phyloP scores from a whole-genome alignment of 495 filamentous ascomycete genomes.

The Cercophora newfieldiana region DNA sequence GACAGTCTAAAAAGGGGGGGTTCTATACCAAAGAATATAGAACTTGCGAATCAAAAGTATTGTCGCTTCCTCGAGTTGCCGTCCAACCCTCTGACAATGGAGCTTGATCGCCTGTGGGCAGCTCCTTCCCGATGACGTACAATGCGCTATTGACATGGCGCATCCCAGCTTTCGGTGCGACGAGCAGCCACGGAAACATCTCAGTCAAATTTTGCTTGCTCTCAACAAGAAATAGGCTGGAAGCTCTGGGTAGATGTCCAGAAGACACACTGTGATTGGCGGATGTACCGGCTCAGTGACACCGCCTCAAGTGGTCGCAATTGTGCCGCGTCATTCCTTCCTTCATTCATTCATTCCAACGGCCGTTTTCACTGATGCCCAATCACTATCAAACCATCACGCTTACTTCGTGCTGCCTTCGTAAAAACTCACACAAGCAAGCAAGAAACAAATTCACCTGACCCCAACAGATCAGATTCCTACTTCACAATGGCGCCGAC shows the following conservation, averaged over 20 bases:
- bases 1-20: background rate
- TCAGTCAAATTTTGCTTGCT: background rate
- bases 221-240: background rate
- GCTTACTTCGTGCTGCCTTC: background rate
- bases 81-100: background rate
- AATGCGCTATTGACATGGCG: background rate
- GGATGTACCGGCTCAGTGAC: background rate
- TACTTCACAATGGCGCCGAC: background rate
- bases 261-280: background rate
- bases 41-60: background rate
- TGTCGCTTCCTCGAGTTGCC: background rate
- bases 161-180: background rate
- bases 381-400: background rate
- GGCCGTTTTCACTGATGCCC: background rate
- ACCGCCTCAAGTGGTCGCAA: background rate
- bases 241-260: background rate
- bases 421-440: background rate
- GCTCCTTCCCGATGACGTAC: background rate
- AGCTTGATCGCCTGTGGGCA: background rate
- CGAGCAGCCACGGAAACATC: background rate
- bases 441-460: background rate
- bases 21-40: background rate
- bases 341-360: no score
- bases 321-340: background rate
- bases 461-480: no score